These are phyloP conservation scores for Xylariaceae sp. DNA, from an alignment of 2,329 filamentous ascomycete genomes.

Conservation along the genomic window DNA sequence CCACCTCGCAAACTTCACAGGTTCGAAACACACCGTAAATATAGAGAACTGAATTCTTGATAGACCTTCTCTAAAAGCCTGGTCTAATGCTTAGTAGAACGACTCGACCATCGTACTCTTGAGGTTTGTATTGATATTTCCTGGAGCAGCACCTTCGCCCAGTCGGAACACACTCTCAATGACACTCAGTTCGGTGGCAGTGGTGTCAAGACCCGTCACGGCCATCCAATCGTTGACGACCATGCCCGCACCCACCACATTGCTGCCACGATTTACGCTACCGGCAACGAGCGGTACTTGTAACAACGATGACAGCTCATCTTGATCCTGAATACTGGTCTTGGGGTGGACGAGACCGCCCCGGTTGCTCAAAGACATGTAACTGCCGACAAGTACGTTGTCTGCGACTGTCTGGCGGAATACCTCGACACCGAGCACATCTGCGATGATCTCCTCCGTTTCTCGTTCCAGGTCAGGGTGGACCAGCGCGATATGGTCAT, in stretches of 20 bases:
- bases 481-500: conserved; percentile 94
- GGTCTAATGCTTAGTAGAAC: conserved; percentile 66
- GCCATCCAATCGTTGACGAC: conserved; percentile 98
- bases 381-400: conserved; percentile 93
- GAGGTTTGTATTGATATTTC: conserved; percentile 76
- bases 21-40: too few relatives aligned
- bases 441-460: conserved; percentile 97
- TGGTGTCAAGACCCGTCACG: conserved; percentile 89
- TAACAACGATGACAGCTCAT: conserved; percentile 88
- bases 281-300: conserved; percentile 96
- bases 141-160: conserved; percentile 78
- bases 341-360: conserved; percentile 97
- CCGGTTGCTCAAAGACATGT: conserved; percentile 95
- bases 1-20: too few relatives aligned
- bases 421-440: conserved; percentile 85
- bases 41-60: too few relatives aligned
- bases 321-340: conserved; percentile 95
- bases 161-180: conserved; percentile 95
- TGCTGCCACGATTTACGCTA: conserved; percentile 86
- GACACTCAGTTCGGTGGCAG: conserved; percentile 94
- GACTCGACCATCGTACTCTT: conserved; percentile 99
- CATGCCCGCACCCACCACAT: conserved; percentile 95
- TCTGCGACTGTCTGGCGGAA: conserved; percentile 95
- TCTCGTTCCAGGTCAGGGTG: conserved; percentile 97
- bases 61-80: too few relatives aligned